Evolutionary conservation across 306 rosid genomes (phyloP).

Genomic region (Myrica gale): DNA sequence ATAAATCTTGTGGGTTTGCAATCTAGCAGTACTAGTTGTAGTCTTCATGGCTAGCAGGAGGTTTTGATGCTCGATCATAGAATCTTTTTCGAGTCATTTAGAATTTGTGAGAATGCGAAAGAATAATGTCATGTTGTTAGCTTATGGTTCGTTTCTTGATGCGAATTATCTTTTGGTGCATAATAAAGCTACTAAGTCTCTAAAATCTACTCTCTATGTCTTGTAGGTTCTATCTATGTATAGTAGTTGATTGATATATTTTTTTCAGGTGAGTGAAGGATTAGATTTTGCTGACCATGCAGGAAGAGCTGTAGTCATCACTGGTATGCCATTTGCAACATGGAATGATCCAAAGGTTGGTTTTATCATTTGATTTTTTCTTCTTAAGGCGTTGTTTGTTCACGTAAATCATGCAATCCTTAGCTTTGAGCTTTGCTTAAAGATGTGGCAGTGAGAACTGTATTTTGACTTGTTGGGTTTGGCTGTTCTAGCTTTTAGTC

Average conservation of each 20-base stretch:
- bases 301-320: conserved; percentile 89
- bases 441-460: background rate
- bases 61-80: background rate
- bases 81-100: background rate
- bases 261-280: conserved; percentile 89
- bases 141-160: background rate
- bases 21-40: background rate
- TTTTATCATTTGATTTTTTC: conserved; percentile 5
- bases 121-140: background rate
- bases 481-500: background rate
- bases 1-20: background rate
- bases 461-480: too few species aligned
- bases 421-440: background rate
- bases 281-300: conserved; percentile 96
- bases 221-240: conserved; percentile 22
- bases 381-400: conserved; percentile 19
- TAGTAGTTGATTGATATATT: conserved; percentile 19
- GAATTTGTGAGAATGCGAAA: background rate
- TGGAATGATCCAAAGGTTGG: conserved; percentile 83
- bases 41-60: background rate
- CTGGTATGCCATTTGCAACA: conserved; percentile 91
- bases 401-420: conserved; percentile 3
- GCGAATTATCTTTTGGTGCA: conserved; percentile 1
- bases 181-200: background rate
- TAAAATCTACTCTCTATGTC: conserved; percentile 9